These are phyloP conservation scores for Dalbergia oliveri DNA, from an alignment of 306 rosid genomes.

Conservation along the genomic window DNA sequence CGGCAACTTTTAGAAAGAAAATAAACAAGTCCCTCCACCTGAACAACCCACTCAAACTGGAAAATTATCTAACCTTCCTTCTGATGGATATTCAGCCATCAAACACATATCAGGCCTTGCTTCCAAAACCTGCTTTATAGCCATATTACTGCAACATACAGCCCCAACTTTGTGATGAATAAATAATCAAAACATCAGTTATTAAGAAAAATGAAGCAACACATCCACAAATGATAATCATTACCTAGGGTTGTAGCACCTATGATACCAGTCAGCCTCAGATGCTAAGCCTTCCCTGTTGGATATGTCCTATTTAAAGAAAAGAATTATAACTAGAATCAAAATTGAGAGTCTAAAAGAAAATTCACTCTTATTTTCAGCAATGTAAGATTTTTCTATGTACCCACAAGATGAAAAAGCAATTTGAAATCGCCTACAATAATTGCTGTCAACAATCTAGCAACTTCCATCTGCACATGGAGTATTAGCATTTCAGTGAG, in stretches of 20 bases:
- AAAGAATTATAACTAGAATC: constrained; percentile 42
- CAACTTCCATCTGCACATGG: constrained; percentile 78
- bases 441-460: constrained; percentile 71
- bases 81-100: constrained; percentile 92
- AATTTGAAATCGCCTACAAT: constrained; percentile 86
- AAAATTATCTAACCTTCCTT: constrained; percentile 80
- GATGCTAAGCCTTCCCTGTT: constrained; percentile 99
- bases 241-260: constrained; percentile 86
- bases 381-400: constrained; percentile 39
- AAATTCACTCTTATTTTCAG: constrained; percentile 42
- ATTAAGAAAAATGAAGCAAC: constrained; percentile 9
- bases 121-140: constrained; percentile 76
- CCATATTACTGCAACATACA: constrained; percentile 69
- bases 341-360: constrained; percentile 38
- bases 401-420: constrained; percentile 88
- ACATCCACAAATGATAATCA: constrained; percentile 38
- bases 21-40: background rate
- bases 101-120: constrained; percentile 79
- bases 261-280: constrained; percentile 85
- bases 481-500: constrained; percentile 22
- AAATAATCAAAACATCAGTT: background rate
- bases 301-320: constrained; percentile 84
- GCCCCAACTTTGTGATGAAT: constrained; percentile 39
- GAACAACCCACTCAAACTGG: constrained; percentile 19
- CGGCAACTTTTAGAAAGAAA: constrained; percentile 30